Conservation (phyloP, 306 rosid genomes). For the Luffa acutangula region DNA sequence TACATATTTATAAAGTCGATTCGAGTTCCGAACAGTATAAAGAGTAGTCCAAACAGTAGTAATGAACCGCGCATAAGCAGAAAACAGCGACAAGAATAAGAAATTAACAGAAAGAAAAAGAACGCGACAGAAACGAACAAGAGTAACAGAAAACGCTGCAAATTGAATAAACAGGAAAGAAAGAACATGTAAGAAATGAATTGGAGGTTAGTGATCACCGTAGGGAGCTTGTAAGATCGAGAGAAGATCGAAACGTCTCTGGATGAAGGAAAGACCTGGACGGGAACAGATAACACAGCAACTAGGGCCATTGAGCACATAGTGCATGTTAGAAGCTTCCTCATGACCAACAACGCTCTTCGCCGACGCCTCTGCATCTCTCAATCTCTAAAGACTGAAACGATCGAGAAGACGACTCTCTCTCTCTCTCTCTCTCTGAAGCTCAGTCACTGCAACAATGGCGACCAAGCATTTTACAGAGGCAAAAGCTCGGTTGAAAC, state of each 20-base stretch:
- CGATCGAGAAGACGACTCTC: neutral
- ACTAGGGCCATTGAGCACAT: slow-evolving; percentile 39
- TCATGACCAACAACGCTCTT: slow-evolving; percentile 29
- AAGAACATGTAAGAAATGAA: neutral
- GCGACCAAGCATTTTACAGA: neutral
- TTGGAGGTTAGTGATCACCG: slow-evolving; percentile 30
- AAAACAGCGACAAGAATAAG: neutral
- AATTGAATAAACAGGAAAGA: neutral
- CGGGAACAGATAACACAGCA: slow-evolving; percentile 48
- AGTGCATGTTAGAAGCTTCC: slow-evolving; percentile 58
- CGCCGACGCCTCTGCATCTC: slow-evolving; percentile 56
- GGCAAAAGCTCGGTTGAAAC: neutral
- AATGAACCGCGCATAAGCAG: neutral
- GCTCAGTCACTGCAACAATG: neutral
- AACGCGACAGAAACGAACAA: neutral
- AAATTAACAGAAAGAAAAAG: neutral
- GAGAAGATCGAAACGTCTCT: slow-evolving; percentile 37
- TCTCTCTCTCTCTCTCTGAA: neutral
- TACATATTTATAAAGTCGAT: neutral
- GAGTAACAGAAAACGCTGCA: neutral
- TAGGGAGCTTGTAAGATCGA: slow-evolving; percentile 44
- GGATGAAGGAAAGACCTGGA: slow-evolving; percentile 49
- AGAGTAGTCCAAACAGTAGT: neutral
- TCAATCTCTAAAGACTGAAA: neutral
- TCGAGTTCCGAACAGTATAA: neutral